Conservation (phyloP, 225 moss, liverwort and hornwort species). For the Rhytidiadelphus loreus region DNA sequence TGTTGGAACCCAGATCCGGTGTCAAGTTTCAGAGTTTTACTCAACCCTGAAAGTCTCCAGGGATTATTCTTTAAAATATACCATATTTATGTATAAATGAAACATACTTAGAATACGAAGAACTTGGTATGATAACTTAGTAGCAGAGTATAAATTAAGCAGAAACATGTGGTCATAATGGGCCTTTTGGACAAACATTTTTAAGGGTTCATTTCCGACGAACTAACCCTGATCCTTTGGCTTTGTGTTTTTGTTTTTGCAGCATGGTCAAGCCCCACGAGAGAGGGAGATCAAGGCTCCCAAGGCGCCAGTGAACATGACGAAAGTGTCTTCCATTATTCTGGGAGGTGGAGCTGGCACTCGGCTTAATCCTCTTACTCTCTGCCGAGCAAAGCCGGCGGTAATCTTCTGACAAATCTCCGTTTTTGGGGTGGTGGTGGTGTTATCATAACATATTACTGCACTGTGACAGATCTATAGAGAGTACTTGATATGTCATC, state of each 20-base stretch:
- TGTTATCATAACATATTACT: background rate
- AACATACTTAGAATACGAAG: no score
- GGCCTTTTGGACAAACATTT: no score
- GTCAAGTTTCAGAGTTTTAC: background rate
- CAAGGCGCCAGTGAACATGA: conserved; percentile 19
- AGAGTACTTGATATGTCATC: background rate
- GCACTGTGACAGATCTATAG: background rate
- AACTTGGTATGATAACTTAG: background rate
- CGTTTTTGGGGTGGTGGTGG: background rate
- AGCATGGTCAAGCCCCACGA: conserved; percentile 15
- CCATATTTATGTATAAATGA: no score
- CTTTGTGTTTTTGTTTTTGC: background rate
- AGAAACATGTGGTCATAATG: background rate
- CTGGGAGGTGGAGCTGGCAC: conserved; percentile 43
- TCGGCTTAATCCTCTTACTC: conserved; percentile 32
- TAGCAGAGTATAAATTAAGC: background rate
- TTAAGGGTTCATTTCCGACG: background rate
- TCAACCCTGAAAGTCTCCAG: background rate
- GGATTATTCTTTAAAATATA: background rate
- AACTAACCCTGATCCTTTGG: background rate
- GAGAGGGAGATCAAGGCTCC: conserved; percentile 13
- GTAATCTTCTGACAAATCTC: background rate
- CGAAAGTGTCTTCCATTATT: conserved; percentile 31
- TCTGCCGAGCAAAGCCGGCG: conserved; percentile 34
- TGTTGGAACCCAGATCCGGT: background rate